Conservation (phyloP, 116 monocot species). For the Cymodocea nodosa region DNA sequence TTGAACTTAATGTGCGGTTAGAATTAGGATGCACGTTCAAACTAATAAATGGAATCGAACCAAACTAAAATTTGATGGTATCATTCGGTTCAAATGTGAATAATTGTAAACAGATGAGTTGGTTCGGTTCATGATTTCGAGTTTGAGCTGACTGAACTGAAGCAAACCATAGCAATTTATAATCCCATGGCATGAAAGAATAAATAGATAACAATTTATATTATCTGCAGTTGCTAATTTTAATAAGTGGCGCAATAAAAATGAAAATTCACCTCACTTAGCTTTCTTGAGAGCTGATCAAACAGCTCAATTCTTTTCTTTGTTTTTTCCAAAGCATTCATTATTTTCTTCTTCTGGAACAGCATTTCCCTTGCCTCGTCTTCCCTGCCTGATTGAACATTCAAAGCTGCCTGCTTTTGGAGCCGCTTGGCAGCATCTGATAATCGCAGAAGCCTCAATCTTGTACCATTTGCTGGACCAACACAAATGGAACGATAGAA, state of each 20-base stretch:
- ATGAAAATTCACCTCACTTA: constrained; percentile 35
- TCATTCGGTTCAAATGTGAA: no score
- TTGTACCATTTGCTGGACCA: constrained; percentile 36
- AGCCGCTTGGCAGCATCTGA: constrained; percentile 68
- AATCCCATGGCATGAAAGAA: not conserved
- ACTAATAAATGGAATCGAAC: no score
- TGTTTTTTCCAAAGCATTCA: constrained; percentile 51
- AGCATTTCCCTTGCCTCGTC: constrained; percentile 55
- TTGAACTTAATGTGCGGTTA: no score
- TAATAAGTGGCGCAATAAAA: not conserved
- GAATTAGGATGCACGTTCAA: no score
- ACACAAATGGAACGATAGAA: not conserved
- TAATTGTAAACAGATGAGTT: no score
- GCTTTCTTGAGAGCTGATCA: constrained; percentile 53
- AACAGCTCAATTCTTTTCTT: constrained; percentile 50
- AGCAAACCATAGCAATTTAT: no score
- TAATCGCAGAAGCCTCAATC: constrained; percentile 53
- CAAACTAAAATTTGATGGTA: no score
- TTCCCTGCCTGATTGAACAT: constrained; percentile 42
- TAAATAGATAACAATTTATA: not conserved
- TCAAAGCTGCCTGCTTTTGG: constrained; percentile 37
- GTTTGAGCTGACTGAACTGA: no score
- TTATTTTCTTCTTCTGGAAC: constrained; percentile 54
- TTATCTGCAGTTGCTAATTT: not conserved
- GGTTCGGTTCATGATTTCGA: no score